Base-by-base conservation (phyloP, 139 green algal genomes). In the Picochlorum sp. region DNA sequence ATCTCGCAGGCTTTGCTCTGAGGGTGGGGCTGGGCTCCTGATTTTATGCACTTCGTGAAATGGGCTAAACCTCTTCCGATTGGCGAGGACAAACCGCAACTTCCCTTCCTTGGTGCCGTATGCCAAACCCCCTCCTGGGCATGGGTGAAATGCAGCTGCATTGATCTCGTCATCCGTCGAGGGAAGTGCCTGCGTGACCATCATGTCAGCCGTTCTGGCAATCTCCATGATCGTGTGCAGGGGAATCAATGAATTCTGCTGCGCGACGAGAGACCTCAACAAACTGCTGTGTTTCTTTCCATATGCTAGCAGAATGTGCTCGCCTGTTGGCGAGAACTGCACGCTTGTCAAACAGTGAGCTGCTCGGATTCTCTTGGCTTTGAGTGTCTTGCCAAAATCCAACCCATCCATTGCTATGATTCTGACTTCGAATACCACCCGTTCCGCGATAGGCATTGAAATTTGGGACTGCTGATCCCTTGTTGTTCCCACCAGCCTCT, bases 331-430 rank as follows among this genome's bases (percentile, higher is more conserved):
- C 6, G 83, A 91, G 68, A 95, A 90, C 77, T 97, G 91, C 15
- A 97, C 80, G 51, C 71, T 87, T n/a, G 91, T 97, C 38, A 97
- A 78, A 81, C 91, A 97, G 79, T 97, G 91, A 6, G 89, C 91
- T 6, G 91, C 91, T n/a, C 72, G 76, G n/a, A 97, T 77, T 30
- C 66, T 69, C 52, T 75, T 64, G 21, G 82, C 78, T 4, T 61
- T 41, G 55, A 90, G 55, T 23, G 88, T 68, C 23, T 69, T 15
- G 11, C 81, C 85, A 31, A 89, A 83, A 30, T 24, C 56, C 16
- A 31, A 57, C 3, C 72, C 52, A 4, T 82, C 72, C 26, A 95
- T 67, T 13, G 49, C 55, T n/a, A 68, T 61, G 54, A 94, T 66
- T 4, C 87, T 77, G 34, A 95, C 75, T 71, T 95, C 85, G 59